Evolutionary conservation across 2,329 filamentous ascomycete species (phyloP).

Genomic region (Metarhizium album): DNA sequence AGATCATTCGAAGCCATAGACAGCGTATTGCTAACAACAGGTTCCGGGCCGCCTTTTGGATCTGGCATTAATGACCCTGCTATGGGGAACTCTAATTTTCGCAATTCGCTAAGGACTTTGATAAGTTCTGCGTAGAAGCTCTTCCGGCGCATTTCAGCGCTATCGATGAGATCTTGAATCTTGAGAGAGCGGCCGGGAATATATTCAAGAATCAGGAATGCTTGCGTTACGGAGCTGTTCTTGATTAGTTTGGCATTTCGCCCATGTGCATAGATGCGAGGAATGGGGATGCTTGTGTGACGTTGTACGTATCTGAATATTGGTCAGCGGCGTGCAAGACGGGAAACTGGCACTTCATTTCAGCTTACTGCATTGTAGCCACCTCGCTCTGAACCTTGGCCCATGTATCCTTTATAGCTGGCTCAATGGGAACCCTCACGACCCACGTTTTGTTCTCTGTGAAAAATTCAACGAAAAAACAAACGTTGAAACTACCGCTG

Average conservation of each 20-base stretch:
- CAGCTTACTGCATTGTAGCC: conserved; percentile 7
- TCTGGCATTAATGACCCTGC: conserved; percentile 9
- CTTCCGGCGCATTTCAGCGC: not conserved
- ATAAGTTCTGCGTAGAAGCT: conserved; percentile 9
- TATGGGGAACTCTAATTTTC: conserved; percentile 5
- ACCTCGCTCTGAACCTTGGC: conserved; percentile 11
- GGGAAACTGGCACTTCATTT: not conserved
- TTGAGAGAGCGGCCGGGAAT: conserved; percentile 6
- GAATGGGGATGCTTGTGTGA: conserved; percentile 9
- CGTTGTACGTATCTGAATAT: conserved; percentile 6
- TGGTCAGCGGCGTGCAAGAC: not conserved
- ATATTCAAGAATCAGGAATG: conserved; percentile 9
- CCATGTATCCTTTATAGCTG: conserved; percentile 8
- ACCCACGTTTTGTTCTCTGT: conserved; percentile 6
- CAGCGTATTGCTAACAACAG: conserved; percentile 1
- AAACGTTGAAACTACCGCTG: conserved; percentile 11
- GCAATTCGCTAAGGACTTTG: conserved; percentile 8
- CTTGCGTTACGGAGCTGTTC: conserved; percentile 2
- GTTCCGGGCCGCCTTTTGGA: not conserved
- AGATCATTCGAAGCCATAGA: conserved; percentile 7
- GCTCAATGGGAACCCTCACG: conserved; percentile 9
- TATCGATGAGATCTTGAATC: not conserved
- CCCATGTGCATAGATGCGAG: conserved; percentile 8
- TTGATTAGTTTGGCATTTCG: conserved; percentile 1
- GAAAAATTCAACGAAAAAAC: conserved; percentile 10